Percentiles rank a stretch among this genome's conserved stretches.
phyloP scores from a whole-genome alignment of 2,329 filamentous ascomycete genomes.

The Fusarium kyushuense region DNA sequence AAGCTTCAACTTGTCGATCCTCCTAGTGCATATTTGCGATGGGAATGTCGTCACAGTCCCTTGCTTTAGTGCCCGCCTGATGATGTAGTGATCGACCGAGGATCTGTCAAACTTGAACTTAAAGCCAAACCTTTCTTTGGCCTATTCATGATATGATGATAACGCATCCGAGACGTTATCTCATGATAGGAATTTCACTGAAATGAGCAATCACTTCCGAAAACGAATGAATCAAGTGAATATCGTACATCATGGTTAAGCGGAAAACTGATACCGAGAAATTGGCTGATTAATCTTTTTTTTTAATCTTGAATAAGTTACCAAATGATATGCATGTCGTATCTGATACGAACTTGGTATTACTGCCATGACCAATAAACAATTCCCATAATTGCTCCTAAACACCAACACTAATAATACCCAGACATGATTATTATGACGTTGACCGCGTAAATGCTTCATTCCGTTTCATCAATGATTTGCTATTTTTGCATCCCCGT shows the following conservation, averaged over 20 bases:
- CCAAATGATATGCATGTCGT: conserved; percentile 27
- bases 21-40: conserved; percentile 18
- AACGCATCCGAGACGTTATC: conserved; percentile 9
- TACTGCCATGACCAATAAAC: conserved; percentile 23
- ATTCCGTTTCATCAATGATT: conserved; percentile 18
- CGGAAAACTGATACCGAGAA: neutral
- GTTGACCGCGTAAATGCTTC: conserved; percentile 38
- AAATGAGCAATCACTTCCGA: neutral
- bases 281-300: conserved; percentile 12
- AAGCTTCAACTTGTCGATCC: conserved; percentile 20
- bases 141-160: neutral
- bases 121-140: conserved; percentile 1
- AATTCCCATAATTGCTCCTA: conserved; percentile 25
- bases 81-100: conserved; percentile 24
- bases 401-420: conserved; percentile 3
- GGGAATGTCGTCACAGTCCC: conserved; percentile 32
- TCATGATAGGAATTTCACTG: neutral
- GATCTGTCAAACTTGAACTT: conserved; percentile 16
- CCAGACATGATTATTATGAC: conserved; percentile 34
- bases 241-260: neutral
- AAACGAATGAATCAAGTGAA: neutral
- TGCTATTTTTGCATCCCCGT: neutral
- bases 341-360: conserved; percentile 36
- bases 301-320: conserved; percentile 15
- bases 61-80: conserved; percentile 11